Evolutionary conservation across 2,329 filamentous ascomycete species (phyloP), one percentile per base, ranked within the genome.

Genomic region (Xylaria sp.): DNA sequence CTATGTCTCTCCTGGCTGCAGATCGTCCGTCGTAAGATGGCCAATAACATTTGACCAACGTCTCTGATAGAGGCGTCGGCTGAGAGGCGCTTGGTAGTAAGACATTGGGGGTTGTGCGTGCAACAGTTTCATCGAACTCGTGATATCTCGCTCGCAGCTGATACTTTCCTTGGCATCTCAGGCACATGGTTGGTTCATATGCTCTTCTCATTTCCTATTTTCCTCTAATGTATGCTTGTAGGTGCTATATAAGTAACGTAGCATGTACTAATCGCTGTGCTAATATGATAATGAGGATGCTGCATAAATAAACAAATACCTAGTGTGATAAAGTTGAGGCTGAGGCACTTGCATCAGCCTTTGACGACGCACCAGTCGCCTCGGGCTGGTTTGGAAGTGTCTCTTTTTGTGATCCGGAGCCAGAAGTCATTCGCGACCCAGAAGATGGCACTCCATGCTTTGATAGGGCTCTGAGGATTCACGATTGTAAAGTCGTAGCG

Each of bases 391-490:
- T 44, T 25, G 10, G 5, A 7, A n/a, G 7, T 41, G 7, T 38
- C 33, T 11, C 60, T 51, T 17, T 54, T 59, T 8, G 66, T 64
- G 38, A 70, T 66, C 19, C 68, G 61, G 5, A 70, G 62, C 68
- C 68, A 70, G 53, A 70, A 70, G 44, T 70, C 68, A 25, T 58
- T 67, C 3, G 59, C 66, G 3, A 53, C 60, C 67, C 68, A 70
- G 46, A 70, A 70, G 17, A 70, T 64, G 13, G 64, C 68, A 37
- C 62, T 67, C 60, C 56, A 58, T 5, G 65, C 62, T 19, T 60
- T 65, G 37, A 69, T 65, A 1, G 67, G 68, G 7, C 23, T 58
- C 29, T 67, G 63, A 2, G 67, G 63, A 25, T 70, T 69, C 10
- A 70, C 62, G 29, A 68, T 64, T 3, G 63, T 60, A 21, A 69